These are phyloP conservation scores for Hyphopichia fennica DNA, from an alignment of 1,139 yeast genomes.

Conservation along the genomic window DNA sequence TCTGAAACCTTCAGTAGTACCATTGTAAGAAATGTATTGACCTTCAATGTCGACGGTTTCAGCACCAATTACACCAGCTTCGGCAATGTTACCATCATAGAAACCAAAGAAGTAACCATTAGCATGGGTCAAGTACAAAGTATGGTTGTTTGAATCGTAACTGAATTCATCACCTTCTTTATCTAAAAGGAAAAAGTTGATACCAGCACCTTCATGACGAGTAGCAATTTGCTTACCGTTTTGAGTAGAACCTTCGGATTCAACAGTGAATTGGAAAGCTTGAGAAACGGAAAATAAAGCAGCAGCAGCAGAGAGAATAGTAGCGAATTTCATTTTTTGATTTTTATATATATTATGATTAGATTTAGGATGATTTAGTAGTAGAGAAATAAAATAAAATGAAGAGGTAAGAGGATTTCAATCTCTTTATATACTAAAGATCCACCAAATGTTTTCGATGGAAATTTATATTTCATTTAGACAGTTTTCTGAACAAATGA, in stretches of 20 bases:
- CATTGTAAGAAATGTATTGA: not conserved
- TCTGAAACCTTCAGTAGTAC: not conserved
- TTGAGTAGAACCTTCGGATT: not conserved
- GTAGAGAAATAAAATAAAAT: too few species aligned
- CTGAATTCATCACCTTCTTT: not conserved
- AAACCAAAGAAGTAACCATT: not conserved
- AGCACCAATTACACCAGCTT: not conserved
- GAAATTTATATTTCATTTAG: too few species aligned
- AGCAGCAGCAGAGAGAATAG: not conserved
- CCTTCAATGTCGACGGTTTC: not conserved
- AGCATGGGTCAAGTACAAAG: not conserved
- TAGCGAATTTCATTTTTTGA: not conserved
- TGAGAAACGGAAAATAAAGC: not conserved
- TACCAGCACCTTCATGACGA: not conserved
- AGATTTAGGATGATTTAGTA: too few species aligned
- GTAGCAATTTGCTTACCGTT: not conserved
- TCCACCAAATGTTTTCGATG: too few species aligned
- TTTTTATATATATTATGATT: too few species aligned
- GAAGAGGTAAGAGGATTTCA: too few species aligned
- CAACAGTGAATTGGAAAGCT: not conserved
- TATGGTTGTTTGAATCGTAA: not conserved
- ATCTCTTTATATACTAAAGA: too few species aligned
- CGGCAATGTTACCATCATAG: not conserved
- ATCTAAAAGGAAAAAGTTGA: not conserved
- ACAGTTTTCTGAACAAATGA: too few species aligned